phyloP scores from a whole-genome alignment of 2,329 filamentous ascomycete genomes.

The Cladophialophora bantiana region DNA sequence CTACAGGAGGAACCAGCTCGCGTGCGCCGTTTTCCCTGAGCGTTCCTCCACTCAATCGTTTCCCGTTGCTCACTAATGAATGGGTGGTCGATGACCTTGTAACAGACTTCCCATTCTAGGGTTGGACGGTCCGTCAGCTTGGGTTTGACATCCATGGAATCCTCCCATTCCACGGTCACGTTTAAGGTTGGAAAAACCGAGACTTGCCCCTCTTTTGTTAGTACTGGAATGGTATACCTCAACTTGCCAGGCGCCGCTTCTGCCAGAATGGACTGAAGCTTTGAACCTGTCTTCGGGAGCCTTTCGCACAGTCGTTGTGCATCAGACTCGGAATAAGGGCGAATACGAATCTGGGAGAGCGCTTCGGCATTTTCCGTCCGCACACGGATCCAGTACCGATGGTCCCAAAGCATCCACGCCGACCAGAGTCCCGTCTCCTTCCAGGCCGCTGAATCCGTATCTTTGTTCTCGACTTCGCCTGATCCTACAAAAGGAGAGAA shows the following conservation, averaged over 20 bases:
- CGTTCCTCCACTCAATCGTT: conserved; percentile 28
- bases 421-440: conserved; percentile 23
- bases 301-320: conserved; percentile 9
- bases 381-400: conserved; percentile 37
- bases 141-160: conserved; percentile 1
- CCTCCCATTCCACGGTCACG: conserved; percentile 8
- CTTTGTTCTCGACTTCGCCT: background rate
- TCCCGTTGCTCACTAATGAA: conserved; percentile 21
- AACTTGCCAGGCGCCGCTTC: conserved; percentile 34
- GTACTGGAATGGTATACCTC: conserved; percentile 36
- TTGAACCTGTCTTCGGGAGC: conserved; percentile 8
- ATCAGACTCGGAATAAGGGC: conserved; percentile 30
- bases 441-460: background rate
- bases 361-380: conserved; percentile 10
- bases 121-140: conserved; percentile 3
- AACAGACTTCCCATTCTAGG: conserved; percentile 32
- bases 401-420: conserved; percentile 35
- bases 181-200: conserved; percentile 37
- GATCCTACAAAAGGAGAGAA: background rate
- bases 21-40: conserved; percentile 2
- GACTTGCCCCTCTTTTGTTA: conserved; percentile 27
- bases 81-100: conserved; percentile 27
- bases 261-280: conserved; percentile 24
- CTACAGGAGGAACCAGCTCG: background rate
- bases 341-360: conserved; percentile 27